phyloP scores from a whole-genome alignment of 257 asterid genomes.

The Lithospermum erythrorhizon region DNA sequence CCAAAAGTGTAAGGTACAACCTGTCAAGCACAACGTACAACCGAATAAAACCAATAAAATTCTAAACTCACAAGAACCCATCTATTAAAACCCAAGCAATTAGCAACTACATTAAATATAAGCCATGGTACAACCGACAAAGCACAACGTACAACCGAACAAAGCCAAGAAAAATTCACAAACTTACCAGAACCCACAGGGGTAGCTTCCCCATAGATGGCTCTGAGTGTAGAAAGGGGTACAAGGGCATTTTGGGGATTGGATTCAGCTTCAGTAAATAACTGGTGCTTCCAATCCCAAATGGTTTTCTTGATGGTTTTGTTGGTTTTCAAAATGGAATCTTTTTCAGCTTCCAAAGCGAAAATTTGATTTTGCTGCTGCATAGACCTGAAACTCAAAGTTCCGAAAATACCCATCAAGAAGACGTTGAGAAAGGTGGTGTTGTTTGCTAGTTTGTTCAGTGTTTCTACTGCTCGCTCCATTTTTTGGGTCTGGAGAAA shows the following conservation, averaged over 20 bases:
- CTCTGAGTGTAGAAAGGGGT: conserved; percentile 63
- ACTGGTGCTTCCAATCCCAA: conserved; percentile 84
- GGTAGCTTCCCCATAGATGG: conserved; percentile 61
- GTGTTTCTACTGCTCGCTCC: conserved; percentile 33
- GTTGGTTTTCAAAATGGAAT: conserved; percentile 35
- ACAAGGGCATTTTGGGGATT: conserved; percentile 31
- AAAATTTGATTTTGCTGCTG: conserved; percentile 38
- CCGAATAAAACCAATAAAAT: not conserved
- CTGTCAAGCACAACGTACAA: not conserved
- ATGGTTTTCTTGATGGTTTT: conserved; percentile 46
- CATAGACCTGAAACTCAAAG: conserved; percentile 40
- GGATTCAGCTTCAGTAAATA: conserved; percentile 54
- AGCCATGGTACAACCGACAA: not conserved
- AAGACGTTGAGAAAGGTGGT: conserved; percentile 39
- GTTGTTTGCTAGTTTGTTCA: conserved; percentile 52
- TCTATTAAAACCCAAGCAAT: conserved; percentile 1
- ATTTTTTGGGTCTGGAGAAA: conserved; percentile 8
- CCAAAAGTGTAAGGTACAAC: not conserved
- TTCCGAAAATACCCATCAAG: conserved; percentile 34
- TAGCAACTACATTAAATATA: too few species aligned
- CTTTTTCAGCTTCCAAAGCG: conserved; percentile 55
- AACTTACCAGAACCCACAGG: conserved; percentile 33
- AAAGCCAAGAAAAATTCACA: not conserved
- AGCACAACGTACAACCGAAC: not conserved
- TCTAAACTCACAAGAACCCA: too few species aligned